phyloP scores from a whole-genome alignment of 768 basidiomycete genomes.

The Calocera viscosa region DNA sequence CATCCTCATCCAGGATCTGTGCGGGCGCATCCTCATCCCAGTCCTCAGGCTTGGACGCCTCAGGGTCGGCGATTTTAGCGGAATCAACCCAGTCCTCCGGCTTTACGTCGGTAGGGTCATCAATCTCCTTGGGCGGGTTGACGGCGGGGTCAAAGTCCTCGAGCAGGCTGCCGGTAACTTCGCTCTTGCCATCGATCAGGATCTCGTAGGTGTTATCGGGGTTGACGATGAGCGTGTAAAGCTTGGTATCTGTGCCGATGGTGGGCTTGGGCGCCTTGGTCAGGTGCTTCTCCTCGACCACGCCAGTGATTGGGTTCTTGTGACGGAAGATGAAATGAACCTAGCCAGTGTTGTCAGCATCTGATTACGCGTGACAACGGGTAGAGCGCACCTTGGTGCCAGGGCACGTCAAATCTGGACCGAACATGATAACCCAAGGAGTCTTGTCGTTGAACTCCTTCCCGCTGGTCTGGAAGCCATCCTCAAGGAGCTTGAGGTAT shows the following conservation, averaged over 20 bases:
- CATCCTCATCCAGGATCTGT: slow-evolving; percentile 72
- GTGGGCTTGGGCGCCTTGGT: slow-evolving; percentile 64
- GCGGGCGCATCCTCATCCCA: slow-evolving; percentile 98
- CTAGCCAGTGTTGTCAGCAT: slow-evolving; percentile 29
- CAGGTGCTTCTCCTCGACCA: slow-evolving; percentile 95
- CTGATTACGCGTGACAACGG: not conserved
- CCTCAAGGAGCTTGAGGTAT: slow-evolving; percentile 89
- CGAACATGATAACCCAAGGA: slow-evolving; percentile 95
- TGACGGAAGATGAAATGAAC: slow-evolving; percentile 99
- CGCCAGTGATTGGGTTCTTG: slow-evolving; percentile 83
- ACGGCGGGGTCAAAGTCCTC: slow-evolving; percentile 89
- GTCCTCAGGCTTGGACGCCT: slow-evolving; percentile 83
- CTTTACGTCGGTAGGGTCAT: slow-evolving; percentile 84
- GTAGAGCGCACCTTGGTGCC: slow-evolving; percentile 61
- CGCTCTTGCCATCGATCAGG: slow-evolving; percentile 72
- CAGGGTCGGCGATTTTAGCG: slow-evolving; percentile 71
- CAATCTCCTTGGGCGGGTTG: slow-evolving; percentile 86
- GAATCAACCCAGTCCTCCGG: slow-evolving; percentile 87
- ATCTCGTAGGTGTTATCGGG: slow-evolving; percentile 93
- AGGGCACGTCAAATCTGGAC: slow-evolving; percentile 87
- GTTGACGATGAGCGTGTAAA: slow-evolving; percentile 88
- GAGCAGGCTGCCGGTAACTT: slow-evolving; percentile 68
- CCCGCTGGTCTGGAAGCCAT: slow-evolving; percentile 85
- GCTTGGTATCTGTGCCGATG: slow-evolving; percentile 80
- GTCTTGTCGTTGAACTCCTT: slow-evolving; percentile 91